Conservation (phyloP, 129 eudicot genomes). For the Smallanthus sonchifolius region DNA sequence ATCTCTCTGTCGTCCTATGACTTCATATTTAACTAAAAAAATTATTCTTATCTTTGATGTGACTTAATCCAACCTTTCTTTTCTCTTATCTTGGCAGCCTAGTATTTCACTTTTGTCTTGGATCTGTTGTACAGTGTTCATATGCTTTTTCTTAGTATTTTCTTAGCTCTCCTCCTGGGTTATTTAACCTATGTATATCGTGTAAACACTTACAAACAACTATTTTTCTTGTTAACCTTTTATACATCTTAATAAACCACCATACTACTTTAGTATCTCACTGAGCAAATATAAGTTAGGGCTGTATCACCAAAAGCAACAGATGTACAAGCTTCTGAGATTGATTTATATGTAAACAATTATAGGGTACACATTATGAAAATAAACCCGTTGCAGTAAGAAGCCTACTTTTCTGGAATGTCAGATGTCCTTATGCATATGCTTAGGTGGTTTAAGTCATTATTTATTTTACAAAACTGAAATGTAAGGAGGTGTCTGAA, state of each 20-base stretch:
- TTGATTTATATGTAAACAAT: not conserved
- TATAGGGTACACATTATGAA: not conserved
- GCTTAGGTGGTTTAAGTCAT: not conserved
- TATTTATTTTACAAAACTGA: not conserved
- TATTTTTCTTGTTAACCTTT: not conserved
- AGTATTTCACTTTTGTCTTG: not conserved
- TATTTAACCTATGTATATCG: not conserved
- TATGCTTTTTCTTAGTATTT: not conserved
- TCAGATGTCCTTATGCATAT: not conserved
- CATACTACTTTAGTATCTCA: not conserved
- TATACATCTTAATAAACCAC: not conserved
- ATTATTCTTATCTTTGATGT: not conserved
- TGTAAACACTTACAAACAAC: not conserved
- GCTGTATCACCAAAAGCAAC: not conserved
- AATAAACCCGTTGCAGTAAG: not conserved
- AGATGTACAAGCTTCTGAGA: not conserved
- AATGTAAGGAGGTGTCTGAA: not conserved
- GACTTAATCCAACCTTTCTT: not conserved
- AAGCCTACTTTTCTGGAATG: not conserved
- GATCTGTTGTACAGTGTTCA: not conserved
- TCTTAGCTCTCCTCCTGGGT: not conserved
- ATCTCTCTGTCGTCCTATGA: too few relatives aligned
- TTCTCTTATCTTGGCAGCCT: not conserved
- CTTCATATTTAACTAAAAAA: not conserved
- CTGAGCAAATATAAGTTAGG: not conserved